phyloP scores from a whole-genome alignment of 805 yeast genomes.

The Candida adriatica region DNA sequence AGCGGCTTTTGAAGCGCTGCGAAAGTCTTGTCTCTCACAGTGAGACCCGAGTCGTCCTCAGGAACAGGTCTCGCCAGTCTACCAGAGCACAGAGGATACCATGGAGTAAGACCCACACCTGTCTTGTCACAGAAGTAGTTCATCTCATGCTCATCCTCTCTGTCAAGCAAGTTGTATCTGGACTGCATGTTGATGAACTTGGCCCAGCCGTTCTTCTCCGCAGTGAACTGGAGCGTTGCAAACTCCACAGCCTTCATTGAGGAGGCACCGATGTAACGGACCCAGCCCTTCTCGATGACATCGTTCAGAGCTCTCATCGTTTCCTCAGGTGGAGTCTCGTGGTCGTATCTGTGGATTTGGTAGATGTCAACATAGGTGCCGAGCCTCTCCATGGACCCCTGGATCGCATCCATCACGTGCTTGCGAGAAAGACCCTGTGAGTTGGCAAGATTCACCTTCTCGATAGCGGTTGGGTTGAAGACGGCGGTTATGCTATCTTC shows the following conservation, averaged over 20 bases:
- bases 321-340: slow-evolving; percentile 41
- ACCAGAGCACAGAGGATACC: slow-evolving; percentile 56
- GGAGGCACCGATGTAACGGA: slow-evolving; percentile 58
- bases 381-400: slow-evolving; percentile 36
- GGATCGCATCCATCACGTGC: slow-evolving; percentile 37
- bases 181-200: slow-evolving; percentile 57
- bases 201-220: slow-evolving; percentile 50
- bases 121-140: slow-evolving; percentile 45
- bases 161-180: slow-evolving; percentile 45
- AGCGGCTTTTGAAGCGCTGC: slow-evolving; percentile 15
- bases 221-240: slow-evolving; percentile 45
- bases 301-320: slow-evolving; percentile 49
- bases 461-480: slow-evolving; percentile 5
- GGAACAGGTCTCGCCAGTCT: slow-evolving; percentile 41
- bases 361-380: slow-evolving; percentile 48
- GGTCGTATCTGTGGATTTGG: slow-evolving; percentile 53
- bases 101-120: slow-evolving; percentile 52
- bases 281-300: slow-evolving; percentile 37
- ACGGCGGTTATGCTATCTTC: not conserved
- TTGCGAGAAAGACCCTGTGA: slow-evolving; percentile 37
- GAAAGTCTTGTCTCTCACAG: slow-evolving; percentile 13
- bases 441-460: slow-evolving; percentile 26
- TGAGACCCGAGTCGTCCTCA: slow-evolving; percentile 1
- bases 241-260: slow-evolving; percentile 52
- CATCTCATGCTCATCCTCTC: slow-evolving; percentile 66